These are phyloP conservation scores for Serendipita vermifera DNA, from an alignment of 768 basidiomycete species.

Conservation along the genomic window DNA sequence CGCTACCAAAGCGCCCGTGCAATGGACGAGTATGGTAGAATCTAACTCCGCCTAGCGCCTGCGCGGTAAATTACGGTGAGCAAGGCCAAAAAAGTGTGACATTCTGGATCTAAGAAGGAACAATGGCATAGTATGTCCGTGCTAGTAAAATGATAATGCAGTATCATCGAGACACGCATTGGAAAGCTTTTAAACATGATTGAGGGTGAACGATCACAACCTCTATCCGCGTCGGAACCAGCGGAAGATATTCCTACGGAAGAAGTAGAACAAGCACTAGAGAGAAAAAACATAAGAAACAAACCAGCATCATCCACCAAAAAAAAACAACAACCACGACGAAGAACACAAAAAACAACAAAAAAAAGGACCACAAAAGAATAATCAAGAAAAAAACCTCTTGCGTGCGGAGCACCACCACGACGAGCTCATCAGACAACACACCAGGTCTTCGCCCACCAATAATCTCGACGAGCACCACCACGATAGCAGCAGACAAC, in stretches of 20 bases:
- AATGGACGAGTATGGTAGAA: too few species aligned
- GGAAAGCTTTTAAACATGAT: too few species aligned
- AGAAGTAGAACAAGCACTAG: conserved; percentile 71
- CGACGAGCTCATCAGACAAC: conserved; percentile 30
- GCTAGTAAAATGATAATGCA: not conserved
- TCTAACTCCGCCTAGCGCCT: too few species aligned
- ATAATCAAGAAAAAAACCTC: conserved; percentile 59
- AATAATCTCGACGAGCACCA: conserved; percentile 57
- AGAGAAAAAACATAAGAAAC: conserved; percentile 10
- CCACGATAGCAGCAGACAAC: conserved; percentile 51
- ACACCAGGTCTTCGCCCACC: conserved; percentile 42
- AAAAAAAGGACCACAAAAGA: conserved; percentile 72
- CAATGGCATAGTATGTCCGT: not conserved
- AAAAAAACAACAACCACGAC: conserved; percentile 42
- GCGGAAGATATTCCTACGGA: conserved; percentile 71
- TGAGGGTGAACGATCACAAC: not conserved
- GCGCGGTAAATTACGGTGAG: too few species aligned
- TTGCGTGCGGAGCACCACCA: conserved; percentile 27
- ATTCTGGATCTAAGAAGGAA: too few species aligned
- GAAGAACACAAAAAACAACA: conserved; percentile 58
- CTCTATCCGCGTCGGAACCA: conserved; percentile 61
- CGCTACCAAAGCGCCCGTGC: too few species aligned
- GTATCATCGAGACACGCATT: not conserved
- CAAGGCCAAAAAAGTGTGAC: too few species aligned
- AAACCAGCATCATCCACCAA: not conserved